Percentiles rank a stretch among this genome's conserved stretches.
Evolutionary conservation across 345 rosid genomes (phyloP).

Genomic region (Trapa bicornis): DNA sequence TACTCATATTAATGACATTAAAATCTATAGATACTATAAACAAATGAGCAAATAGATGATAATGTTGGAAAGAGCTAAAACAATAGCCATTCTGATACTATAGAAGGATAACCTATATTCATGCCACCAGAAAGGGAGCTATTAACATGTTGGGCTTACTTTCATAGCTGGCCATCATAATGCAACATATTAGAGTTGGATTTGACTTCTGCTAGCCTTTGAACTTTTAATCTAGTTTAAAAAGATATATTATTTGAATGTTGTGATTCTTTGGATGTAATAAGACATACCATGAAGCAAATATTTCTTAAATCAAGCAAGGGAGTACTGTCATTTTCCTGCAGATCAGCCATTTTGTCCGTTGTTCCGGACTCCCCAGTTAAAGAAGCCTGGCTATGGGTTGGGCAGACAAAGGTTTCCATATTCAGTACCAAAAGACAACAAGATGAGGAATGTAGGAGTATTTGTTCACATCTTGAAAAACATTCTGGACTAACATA

Average conservation of each 20-base stretch:
- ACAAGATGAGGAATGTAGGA: not conserved
- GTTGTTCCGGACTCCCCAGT: constrained; percentile 57
- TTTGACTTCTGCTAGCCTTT: not conserved
- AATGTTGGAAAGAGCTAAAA: not conserved
- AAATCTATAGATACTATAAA: not conserved
- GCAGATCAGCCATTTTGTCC: constrained; percentile 44
- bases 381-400: constrained; percentile 55
- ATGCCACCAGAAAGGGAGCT: not conserved
- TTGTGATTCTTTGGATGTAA: not conserved
- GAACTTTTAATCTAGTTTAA: not conserved
- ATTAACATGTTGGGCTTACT: not conserved
- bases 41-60: not conserved
- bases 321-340: constrained; percentile 41
- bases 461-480: not conserved
- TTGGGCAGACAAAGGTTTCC: constrained; percentile 3
- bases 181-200: not conserved
- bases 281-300: constrained; percentile 50
- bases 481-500: constrained; percentile 1
- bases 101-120: not conserved
- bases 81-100: too few species aligned
- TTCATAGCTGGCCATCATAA: not conserved
- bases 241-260: not conserved
- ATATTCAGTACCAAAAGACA: not conserved
- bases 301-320: constrained; percentile 56
- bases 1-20: not conserved